Evolutionary conservation across 352 stramenopile genomes (phyloP).

Genomic region (Pythium dissimile): DNA sequence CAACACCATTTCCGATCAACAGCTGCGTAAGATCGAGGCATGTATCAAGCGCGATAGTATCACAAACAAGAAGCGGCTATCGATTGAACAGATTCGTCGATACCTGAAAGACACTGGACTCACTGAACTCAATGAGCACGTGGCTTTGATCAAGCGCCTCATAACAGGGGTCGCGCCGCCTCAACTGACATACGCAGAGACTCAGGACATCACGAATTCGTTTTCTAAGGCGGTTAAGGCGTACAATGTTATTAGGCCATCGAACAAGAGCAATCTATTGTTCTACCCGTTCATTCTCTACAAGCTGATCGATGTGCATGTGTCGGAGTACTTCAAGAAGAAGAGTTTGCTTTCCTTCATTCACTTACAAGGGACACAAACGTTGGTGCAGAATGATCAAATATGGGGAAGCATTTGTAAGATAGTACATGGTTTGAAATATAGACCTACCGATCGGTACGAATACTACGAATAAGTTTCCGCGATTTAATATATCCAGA

Average conservation of each 20-base stretch:
- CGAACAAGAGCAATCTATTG: not conserved
- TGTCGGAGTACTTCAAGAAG: not conserved
- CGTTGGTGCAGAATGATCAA: slow-evolving; percentile 1
- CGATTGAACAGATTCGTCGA: not conserved
- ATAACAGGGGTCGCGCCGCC: not conserved
- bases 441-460: not conserved
- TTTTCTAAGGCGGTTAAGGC: slow-evolving; percentile 1
- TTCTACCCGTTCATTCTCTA: slow-evolving; percentile 4
- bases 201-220: slow-evolving; percentile 1
- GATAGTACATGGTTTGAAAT: not conserved
- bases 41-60: not conserved
- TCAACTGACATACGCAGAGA: not conserved
- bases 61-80: not conserved
- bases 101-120: not conserved
- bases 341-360: slow-evolving; percentile 2
- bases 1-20: not conserved
- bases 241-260: not conserved
- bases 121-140: slow-evolving; percentile 1
- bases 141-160: slow-evolving; percentile 1
- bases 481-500: not conserved
- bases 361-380: not conserved
- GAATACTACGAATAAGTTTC: not conserved
- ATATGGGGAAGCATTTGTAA: not conserved
- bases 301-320: slow-evolving; percentile 4
- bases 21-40: not conserved